Percentiles rank a stretch among this genome's conserved stretches.
Conservation (phyloP, 164 flowering plant species). For the Warburgia ugandensis region DNA sequence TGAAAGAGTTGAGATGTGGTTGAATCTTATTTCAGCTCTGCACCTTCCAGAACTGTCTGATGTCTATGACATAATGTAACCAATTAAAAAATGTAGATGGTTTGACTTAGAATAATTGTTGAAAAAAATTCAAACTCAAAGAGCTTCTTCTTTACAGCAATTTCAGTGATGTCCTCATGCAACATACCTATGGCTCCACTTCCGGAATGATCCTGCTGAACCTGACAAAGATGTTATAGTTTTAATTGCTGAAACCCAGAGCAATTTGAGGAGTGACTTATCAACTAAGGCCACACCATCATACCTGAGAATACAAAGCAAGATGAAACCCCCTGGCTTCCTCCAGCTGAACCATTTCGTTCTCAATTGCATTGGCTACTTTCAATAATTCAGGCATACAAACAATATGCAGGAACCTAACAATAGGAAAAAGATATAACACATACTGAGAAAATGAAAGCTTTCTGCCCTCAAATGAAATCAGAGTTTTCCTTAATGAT, state of each 20-base stretch:
- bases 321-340: slow-evolving; percentile 74
- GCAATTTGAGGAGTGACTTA: background rate
- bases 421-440: slow-evolving; percentile 2
- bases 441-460: background rate
- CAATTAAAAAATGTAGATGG: no score
- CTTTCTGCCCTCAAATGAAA: background rate
- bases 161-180: no score
- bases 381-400: slow-evolving; percentile 37
- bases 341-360: slow-evolving; percentile 77
- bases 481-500: background rate
- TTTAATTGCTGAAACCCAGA: background rate
- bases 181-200: slow-evolving; percentile 29
- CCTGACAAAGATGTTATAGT: slow-evolving; percentile 25
- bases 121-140: background rate
- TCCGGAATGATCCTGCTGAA: slow-evolving; percentile 18
- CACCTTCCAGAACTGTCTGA: no score
- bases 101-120: no score
- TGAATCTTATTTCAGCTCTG: no score
- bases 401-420: slow-evolving; percentile 60
- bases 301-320: slow-evolving; percentile 65
- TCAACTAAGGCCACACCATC: slow-evolving; percentile 4
- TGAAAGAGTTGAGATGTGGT: no score
- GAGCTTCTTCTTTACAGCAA: background rate
- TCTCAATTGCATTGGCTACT: slow-evolving; percentile 28
- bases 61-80: no score